Percentiles rank a stretch among this genome's conserved stretches.
Conservation (phyloP, 768 basidiomycete species). For the Termitomyces sp. region DNA sequence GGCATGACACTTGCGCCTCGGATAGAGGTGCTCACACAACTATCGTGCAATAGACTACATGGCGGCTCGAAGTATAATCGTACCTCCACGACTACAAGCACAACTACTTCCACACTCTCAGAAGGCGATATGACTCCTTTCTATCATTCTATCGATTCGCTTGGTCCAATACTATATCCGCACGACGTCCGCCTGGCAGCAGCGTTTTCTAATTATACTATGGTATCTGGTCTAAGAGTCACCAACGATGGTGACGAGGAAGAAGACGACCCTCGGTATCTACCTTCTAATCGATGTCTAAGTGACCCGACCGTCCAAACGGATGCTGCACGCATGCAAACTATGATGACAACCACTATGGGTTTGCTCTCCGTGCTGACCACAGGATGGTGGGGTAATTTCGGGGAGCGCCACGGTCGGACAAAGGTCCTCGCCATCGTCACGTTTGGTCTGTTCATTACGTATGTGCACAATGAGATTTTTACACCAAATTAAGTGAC, state of each 20-base stretch:
- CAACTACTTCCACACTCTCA: slow-evolving; percentile 4
- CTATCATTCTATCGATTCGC: slow-evolving; percentile 24
- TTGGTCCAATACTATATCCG: slow-evolving; percentile 23
- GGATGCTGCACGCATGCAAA: slow-evolving; percentile 66
- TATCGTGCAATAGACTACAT: slow-evolving; percentile 59
- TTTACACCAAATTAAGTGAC: neutral
- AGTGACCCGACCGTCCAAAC: slow-evolving; percentile 59
- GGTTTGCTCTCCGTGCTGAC: slow-evolving; percentile 80
- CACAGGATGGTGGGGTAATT: slow-evolving; percentile 87
- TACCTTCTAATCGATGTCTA: slow-evolving; percentile 32
- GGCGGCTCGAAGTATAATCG: slow-evolving; percentile 34
- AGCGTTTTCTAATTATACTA: slow-evolving; percentile 1
- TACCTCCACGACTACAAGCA: slow-evolving; percentile 11
- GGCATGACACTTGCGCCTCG: slow-evolving; percentile 81
- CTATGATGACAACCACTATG: slow-evolving; percentile 71
- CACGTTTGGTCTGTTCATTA: slow-evolving; percentile 50
- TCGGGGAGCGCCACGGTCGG: slow-evolving; percentile 74
- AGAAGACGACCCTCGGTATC: slow-evolving; percentile 27
- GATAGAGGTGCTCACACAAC: slow-evolving; percentile 74
- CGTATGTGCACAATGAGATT: slow-evolving; percentile 20
- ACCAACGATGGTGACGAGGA: slow-evolving; percentile 19
- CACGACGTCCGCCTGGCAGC: slow-evolving; percentile 5
- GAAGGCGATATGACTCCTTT: slow-evolving; percentile 13
- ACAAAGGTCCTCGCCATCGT: slow-evolving; percentile 70
- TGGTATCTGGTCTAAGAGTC: neutral